Base-by-base conservation (phyloP, 2,329 filamentous ascomycete species). In the Talaromyces sp. region DNA sequence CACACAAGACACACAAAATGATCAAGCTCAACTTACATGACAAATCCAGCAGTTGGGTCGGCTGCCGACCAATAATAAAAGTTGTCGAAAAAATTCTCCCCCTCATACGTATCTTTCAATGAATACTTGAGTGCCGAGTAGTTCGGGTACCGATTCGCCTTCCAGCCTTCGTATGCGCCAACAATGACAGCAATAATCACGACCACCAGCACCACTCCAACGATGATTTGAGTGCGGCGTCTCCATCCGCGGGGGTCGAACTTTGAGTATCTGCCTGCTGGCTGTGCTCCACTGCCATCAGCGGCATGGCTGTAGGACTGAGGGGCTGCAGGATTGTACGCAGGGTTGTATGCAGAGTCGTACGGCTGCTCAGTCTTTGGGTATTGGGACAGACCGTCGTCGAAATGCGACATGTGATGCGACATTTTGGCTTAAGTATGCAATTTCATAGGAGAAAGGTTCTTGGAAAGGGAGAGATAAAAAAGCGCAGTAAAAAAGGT, bases 171-270 rank as follows among this genome's bases (percentile, higher is more conserved):
- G 14, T 75, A 72, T 1, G 70, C 69, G 14, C 82, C 76, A 9
- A 84, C 72, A 46, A 83, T 66, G 14, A 87, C 68, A 9, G 81
- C 64, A 35, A 79, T 62, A 26, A 72, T 71, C 1, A 79, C 59
- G 1, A 76, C 64, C 1, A 74, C 64, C 8, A 66, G 75, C 11
- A 79, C 67, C 1, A 74, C 68, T 3, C 64, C 77, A 6, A 81
- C 67, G 35, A 77, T 72, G 24, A 77, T 68, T 80, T 81, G 86
- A 11, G 74, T 76, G 61, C 77, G 80, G 67, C 80, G 80, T 46
- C 79, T 73, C 85, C 85, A 88, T 53, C 76, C 76, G 55, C 75
- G 75, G 0, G 80, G 79, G 62, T 85, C 76, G 70, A 79, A 84
- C 75, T 67, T 70, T 62, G 65, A 67, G 27, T n/a, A 55, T 21